phyloP scores from a whole-genome alignment of 2,329 filamentous ascomycete species.

The Fusarium subglutinans region DNA sequence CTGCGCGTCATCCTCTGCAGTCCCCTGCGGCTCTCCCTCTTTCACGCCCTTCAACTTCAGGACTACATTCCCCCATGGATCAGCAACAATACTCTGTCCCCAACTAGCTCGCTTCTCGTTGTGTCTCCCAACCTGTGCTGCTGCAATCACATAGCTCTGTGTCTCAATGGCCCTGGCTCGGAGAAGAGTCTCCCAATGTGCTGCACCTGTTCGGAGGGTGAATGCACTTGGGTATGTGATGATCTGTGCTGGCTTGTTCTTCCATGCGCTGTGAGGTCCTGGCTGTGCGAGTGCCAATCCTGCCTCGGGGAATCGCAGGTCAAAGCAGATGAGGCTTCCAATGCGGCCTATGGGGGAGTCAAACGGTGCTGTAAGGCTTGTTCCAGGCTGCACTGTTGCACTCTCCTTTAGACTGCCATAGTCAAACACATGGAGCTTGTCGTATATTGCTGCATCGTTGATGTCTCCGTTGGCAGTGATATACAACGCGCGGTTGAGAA shows the following conservation, averaged over 20 bases:
- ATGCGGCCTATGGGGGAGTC: constrained; percentile 77
- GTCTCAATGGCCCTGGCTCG: constrained; percentile 87
- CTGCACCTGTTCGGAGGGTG: constrained; percentile 82
- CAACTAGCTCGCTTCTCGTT: constrained; percentile 83
- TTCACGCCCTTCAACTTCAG: constrained; percentile 69
- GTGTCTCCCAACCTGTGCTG: constrained; percentile 78
- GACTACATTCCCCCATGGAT: constrained; percentile 84
- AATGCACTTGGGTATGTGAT: constrained; percentile 92
- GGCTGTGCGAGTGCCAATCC: constrained; percentile 69
- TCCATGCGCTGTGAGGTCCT: constrained; percentile 44
- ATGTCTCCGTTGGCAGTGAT: constrained; percentile 57
- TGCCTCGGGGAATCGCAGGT: constrained; percentile 84
- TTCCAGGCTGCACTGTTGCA: constrained; percentile 73
- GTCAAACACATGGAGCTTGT: constrained; percentile 94
- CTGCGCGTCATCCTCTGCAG: constrained; percentile 49
- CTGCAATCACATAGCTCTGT: constrained; percentile 86
- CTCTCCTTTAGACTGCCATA: constrained; percentile 61
- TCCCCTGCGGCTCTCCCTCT: constrained; percentile 43
- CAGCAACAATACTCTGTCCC: constrained; percentile 85
- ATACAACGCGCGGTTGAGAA: constrained; percentile 64
- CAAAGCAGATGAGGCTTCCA: constrained; percentile 88
- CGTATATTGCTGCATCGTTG: constrained; percentile 64
- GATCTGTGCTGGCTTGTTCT: constrained; percentile 68
- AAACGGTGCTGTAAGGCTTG: constrained; percentile 73
- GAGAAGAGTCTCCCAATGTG: constrained; percentile 86